Base-by-base conservation (phyloP, 352 stramenopile species). In the Phytophthora lateralis region DNA sequence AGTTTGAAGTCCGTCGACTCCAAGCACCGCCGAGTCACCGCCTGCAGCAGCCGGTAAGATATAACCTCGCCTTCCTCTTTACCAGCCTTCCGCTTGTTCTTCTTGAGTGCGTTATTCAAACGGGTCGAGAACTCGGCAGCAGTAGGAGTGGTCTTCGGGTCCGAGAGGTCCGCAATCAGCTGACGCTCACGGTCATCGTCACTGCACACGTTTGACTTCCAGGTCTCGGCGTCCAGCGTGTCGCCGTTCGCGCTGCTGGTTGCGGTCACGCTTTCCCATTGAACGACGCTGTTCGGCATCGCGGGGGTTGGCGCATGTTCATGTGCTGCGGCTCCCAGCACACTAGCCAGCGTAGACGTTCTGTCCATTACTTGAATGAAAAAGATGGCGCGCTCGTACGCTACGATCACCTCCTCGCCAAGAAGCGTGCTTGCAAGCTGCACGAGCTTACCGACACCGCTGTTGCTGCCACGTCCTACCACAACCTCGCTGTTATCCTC, bases 351-450 rank as follows among this genome's bases (percentile, higher is more conserved):
- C 6, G 84, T 89, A 35, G 84, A 90, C 60, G 80, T 72, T 63
- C 84, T 91, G 69, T 88, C 87, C 55, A 73, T 78, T 37, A 91
- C 79, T n/a, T 79, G 70, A 21, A 91, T 58, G 17, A 93, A 37
- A 42, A 90, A 85, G n/a, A 84, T 73, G 14, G 66, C 72, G 18
- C 81, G 76, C 55, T 91, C 84, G 63, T 80, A 93, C 0, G 66
- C 69, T 5, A 70, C 84, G n/a, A 91, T 60, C 18, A 93, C 57
- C 7, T 75, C 74, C 37, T 91, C 84, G 18, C 84, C 84, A 11
- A 78, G 52, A 41, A 82, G 63, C 12, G 81, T 76, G 44, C 77
- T 84, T 24, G 78, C 44, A 29, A 93, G 55, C 34, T 75, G 69
- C 12, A 81, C 68, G 21, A 88, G 58, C 48, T 77, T 75, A 29